These are phyloP conservation scores for Podila minutissima DNA, from an alignment of 192 early-diverging fungal species.

Conservation along the genomic window DNA sequence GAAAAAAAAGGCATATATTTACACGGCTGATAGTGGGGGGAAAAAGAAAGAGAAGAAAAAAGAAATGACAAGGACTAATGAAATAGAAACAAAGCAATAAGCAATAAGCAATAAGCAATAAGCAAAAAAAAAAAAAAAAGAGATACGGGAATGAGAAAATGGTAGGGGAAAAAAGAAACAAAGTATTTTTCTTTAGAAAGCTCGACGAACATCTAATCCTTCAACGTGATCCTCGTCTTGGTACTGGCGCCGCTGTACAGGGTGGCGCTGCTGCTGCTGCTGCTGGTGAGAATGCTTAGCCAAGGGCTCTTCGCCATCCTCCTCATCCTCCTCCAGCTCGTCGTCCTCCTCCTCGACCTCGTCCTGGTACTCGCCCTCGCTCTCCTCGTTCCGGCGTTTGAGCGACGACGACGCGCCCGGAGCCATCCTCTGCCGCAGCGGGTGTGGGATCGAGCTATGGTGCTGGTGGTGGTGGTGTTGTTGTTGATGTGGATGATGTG, in stretches of 20 bases:
- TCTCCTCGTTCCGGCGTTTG: background rate
- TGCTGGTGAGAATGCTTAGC: background rate
- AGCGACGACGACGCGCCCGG: background rate
- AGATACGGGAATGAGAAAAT: background rate
- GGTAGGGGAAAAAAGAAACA: background rate
- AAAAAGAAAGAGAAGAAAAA: background rate
- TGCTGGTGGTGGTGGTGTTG: no score
- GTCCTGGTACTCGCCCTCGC: background rate
- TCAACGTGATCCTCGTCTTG: conserved; percentile 5
- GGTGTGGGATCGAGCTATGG: no score
- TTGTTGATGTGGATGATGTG: no score
- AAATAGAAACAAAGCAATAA: no score
- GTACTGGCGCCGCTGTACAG: conserved; percentile 1
- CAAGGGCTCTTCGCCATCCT: background rate
- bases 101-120: no score
- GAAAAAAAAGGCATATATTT: no score
- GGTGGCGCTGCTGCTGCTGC: background rate
- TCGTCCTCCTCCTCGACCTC: background rate
- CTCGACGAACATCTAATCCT: conserved; percentile 15
- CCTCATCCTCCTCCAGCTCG: background rate
- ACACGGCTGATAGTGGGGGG: no score
- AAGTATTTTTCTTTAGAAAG: background rate
- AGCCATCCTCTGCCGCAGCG: background rate
- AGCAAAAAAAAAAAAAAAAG: background rate
- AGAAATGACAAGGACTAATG: no score